These are phyloP conservation scores for Phialocephala subalpina DNA, from an alignment of 2,329 filamentous ascomycete genomes.

Conservation along the genomic window DNA sequence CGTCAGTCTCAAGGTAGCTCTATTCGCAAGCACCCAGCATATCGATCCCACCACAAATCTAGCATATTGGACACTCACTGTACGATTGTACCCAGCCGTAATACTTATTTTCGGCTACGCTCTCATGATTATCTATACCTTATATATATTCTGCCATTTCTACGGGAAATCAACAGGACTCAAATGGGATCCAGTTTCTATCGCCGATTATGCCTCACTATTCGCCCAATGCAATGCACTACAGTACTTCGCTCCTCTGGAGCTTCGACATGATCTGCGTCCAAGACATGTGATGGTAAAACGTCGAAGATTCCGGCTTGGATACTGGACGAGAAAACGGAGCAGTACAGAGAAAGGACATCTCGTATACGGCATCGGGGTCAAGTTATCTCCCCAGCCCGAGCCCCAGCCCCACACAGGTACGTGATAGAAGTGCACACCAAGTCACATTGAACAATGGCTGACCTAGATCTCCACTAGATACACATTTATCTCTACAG, in stretches of 20 bases:
- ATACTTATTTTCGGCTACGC: slow-evolving; percentile 11
- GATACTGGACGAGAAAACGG: slow-evolving; percentile 14
- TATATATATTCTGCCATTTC: slow-evolving; percentile 10
- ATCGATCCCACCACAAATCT: slow-evolving; percentile 1
- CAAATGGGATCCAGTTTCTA: slow-evolving; percentile 18
- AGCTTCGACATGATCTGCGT: slow-evolving; percentile 15
- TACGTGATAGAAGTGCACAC: neutral
- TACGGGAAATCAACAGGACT: slow-evolving; percentile 14
- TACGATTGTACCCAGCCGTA: neutral
- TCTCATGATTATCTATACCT: slow-evolving; percentile 15
- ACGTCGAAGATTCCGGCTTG: slow-evolving; percentile 13
- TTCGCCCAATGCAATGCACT: slow-evolving; percentile 16
- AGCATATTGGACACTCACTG: neutral
- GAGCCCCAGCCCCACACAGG: neutral
- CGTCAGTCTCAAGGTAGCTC: slow-evolving; percentile 18
- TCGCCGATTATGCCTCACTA: slow-evolving; percentile 15
- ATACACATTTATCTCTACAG: neutral
- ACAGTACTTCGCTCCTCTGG: slow-evolving; percentile 15
- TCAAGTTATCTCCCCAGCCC: neutral
- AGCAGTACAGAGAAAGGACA: neutral
- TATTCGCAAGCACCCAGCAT: slow-evolving; percentile 10
- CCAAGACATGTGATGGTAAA: slow-evolving; percentile 17
- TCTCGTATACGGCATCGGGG: slow-evolving; percentile 14
- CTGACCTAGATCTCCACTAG: neutral
- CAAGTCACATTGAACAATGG: neutral